Conservation (phyloP, 2,329 filamentous ascomycete species). For the Cercospora nicotianae region DNA sequence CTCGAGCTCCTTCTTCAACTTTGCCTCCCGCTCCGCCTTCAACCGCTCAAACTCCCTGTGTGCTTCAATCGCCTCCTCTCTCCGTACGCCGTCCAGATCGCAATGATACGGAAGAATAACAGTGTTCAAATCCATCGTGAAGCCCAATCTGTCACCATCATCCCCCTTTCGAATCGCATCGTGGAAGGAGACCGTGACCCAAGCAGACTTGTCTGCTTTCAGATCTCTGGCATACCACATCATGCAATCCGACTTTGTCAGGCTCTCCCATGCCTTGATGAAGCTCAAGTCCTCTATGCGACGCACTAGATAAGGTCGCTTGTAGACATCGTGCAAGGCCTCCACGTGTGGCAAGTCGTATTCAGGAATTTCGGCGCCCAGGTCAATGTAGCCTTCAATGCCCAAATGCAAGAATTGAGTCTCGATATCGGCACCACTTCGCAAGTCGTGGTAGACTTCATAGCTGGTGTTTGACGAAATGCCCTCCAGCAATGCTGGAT, state of each 20-base stretch:
- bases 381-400: not conserved
- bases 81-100: not conserved
- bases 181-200: slow-evolving; percentile 1
- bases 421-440: not conserved
- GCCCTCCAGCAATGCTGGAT: not conserved
- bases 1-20: not conserved
- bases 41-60: not conserved
- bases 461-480: not conserved
- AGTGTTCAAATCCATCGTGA: not conserved
- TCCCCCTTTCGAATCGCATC: not conserved
- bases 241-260: slow-evolving; percentile 6
- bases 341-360: not conserved
- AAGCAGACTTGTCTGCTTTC: not conserved
- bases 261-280: slow-evolving; percentile 8
- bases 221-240: not conserved
- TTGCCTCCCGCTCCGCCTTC: not conserved
- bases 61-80: not conserved
- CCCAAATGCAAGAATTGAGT: not conserved
- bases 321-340: slow-evolving; percentile 6
- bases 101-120: not conserved
- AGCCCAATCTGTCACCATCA: not conserved
- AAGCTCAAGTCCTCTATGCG: slow-evolving; percentile 1
- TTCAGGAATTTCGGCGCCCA: not conserved
- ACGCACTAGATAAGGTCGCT: slow-evolving; percentile 4
- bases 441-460: slow-evolving; percentile 7